Percentiles rank a stretch among this genome's conserved stretches.
phyloP scores from a whole-genome alignment of 805 yeast genomes.

The Kazachstania viticola region DNA sequence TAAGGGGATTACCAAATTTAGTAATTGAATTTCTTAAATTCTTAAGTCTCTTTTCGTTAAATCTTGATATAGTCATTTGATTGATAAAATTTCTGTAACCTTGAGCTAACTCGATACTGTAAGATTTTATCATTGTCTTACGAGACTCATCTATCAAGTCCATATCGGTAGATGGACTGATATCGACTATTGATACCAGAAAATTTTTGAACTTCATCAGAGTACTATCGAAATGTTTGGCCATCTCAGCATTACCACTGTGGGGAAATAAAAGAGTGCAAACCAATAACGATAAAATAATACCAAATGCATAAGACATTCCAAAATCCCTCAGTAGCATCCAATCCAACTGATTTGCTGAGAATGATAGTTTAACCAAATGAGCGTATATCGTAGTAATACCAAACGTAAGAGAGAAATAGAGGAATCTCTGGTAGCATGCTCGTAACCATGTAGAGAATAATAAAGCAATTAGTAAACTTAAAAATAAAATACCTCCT shows the following conservation, averaged over 20 bases:
- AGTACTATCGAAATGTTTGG: constrained; percentile 18
- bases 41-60: constrained; percentile 25
- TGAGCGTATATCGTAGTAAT: constrained; percentile 29
- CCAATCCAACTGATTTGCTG: constrained; percentile 23
- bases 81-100: constrained; percentile 33
- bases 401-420: constrained; percentile 28
- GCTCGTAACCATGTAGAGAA: constrained; percentile 33
- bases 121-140: constrained; percentile 22
- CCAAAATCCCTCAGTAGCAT: constrained; percentile 31
- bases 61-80: constrained; percentile 29
- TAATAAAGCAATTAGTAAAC: constrained; percentile 30
- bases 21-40: constrained; percentile 33
- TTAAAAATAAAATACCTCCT: constrained; percentile 36
- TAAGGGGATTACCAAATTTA: constrained; percentile 29
- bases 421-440: constrained; percentile 30
- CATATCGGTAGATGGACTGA: constrained; percentile 7
- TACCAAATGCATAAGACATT: constrained; percentile 36
- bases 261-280: constrained; percentile 31
- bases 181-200: constrained; percentile 15
- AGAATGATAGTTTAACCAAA: constrained; percentile 15
- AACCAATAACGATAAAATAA: constrained; percentile 27
- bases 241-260: constrained; percentile 28
- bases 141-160: constrained; percentile 16
- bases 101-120: constrained; percentile 29
- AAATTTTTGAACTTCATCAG: constrained; percentile 16